Conservation (phyloP, 2,329 filamentous ascomycete species). For the Diplocarpon rosae region DNA sequence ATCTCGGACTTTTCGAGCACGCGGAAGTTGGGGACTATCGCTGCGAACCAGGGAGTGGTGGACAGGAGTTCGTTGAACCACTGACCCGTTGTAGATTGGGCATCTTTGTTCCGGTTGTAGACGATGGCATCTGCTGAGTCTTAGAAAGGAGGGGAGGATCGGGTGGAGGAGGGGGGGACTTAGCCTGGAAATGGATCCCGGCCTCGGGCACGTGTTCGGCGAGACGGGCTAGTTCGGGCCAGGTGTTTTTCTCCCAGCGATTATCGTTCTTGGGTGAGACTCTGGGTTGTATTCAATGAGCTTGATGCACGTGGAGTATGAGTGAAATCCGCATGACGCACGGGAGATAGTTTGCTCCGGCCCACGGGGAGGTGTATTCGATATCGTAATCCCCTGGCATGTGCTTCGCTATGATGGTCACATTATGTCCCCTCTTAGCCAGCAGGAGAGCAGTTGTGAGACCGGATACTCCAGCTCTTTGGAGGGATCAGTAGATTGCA, state of each 20-base stretch:
- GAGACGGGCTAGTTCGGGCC: constrained; percentile 49
- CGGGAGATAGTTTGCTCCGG: constrained; percentile 72
- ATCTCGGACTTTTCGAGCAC: constrained; percentile 48
- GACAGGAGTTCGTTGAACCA: constrained; percentile 55
- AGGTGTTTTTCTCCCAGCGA: constrained; percentile 53
- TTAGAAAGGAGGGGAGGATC: not conserved
- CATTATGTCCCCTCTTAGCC: constrained; percentile 42
- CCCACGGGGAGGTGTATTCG: constrained; percentile 84
- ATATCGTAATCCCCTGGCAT: constrained; percentile 92
- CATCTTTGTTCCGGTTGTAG: constrained; percentile 33
- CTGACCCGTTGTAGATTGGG: constrained; percentile 13
- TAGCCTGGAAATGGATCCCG: constrained; percentile 69
- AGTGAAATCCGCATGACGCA: constrained; percentile 31
- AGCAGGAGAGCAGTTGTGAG: constrained; percentile 54
- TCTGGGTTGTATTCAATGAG: constrained; percentile 5
- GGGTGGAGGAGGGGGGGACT: not conserved
- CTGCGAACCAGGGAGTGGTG: constrained; percentile 62
- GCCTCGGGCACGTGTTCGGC: constrained; percentile 60
- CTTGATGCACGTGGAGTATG: not conserved
- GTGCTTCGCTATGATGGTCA: constrained; percentile 73
- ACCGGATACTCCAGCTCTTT: constrained; percentile 53
- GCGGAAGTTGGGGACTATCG: constrained; percentile 61
- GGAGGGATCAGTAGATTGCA: not conserved
- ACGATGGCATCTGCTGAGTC: constrained; percentile 35
- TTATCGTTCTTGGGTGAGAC: constrained; percentile 23